Evolutionary conservation across 1,284 basidiomycete species (phyloP), one percentile per base, ranked within the genome.

Genomic region (Heterobasidion parviporum): DNA sequence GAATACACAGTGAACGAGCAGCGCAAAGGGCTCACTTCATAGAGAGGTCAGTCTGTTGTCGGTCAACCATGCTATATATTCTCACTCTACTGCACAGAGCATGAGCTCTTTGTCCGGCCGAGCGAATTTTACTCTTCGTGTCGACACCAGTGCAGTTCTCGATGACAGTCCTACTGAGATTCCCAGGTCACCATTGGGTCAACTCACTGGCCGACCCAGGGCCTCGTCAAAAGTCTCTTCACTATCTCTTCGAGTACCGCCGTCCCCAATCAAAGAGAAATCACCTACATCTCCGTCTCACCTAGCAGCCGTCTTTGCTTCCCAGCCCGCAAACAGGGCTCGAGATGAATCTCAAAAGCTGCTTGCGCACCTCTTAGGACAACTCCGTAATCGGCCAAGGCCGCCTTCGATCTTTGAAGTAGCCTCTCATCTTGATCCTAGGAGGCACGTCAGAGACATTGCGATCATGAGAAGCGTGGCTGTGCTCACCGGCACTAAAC

Each of bases 271-370:
- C n/a, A 57, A 59, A 34, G 67, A 66, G 50, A 65, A 65, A 46
- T 57, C 63, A 54, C 63, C 65, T 58, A 56, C 52, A 57, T 59
- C 45, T 64, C 53, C 50, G 9, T 48, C 52, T 8, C 53, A 26
- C 16, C 14, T 10, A 34, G 18, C 34, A 51, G 50, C 35, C 47
- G 54, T 56, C 7, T 56, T 59, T 52, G 58, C 57, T 3, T 55
- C 63, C 12, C 63, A 72, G 35, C 68, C 70, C 9, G 67, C 65
- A 33, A 67, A 66, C 53, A 70, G 73, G 60, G 76, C 78, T 32
- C 71, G 71, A 32, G 76, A 76, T 55, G 84, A 84, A 66, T 78
- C 79, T 8, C 74, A 79, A 45, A 85, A 86, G 64, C 70, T 85
- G 34, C 70, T 86, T 8, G 73, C 75, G 0, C 80, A 83, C 65